Base-by-base conservation (phyloP, 352 stramenopile species). In the Globisporangium echinulatum region DNA sequence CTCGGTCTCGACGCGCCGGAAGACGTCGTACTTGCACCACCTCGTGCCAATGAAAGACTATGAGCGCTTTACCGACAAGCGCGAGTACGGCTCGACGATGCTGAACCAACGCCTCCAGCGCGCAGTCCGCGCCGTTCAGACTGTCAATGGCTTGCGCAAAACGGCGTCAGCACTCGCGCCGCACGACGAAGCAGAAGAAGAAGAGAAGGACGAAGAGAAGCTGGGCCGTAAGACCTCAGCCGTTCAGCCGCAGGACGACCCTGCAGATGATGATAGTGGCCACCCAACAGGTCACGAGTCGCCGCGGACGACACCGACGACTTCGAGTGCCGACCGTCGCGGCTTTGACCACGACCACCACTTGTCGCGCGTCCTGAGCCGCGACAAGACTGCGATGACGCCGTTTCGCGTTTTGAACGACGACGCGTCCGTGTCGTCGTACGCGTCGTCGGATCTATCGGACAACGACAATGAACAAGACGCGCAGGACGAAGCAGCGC, bases 1-100 rank as follows among this genome's bases (percentile, higher is more conserved):
- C 48, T 92, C 82, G 1, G 78, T 92, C 7, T 91, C 80, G 13
- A 92, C 83, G 1, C 75, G 85, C 38, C 85, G 82, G 57, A 94
- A 94, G 63, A 80, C 64, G n/a, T 72, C 70, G 17, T 87, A 87
- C 40, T 64, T 92, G 40, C 77, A 87, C 46, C 81, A 89, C 58
- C 68, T 94, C 5, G 75, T 92, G 25, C 85, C 85, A 0, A 85
- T 85, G 75, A 89, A 88, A 54, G 80, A 87, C 52, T 87, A 75
- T 39, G 59, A 73, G 5, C 62, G 73, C 0, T 54, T 48, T 25
- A 54, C 52, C 11, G 70, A 77, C 36, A 77, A 77, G 47, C 72
- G 70, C 15, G 67, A 70, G 4, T 71, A 67, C 43, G 73, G 63
- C n/a, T 71, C 74, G 1, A 64, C 65, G 11, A 61, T 82, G 7